Evolutionary conservation across 2,329 filamentous ascomycete genomes (phyloP), one percentile per base, ranked within the genome.

Genomic region (Aspergillus piperis): DNA sequence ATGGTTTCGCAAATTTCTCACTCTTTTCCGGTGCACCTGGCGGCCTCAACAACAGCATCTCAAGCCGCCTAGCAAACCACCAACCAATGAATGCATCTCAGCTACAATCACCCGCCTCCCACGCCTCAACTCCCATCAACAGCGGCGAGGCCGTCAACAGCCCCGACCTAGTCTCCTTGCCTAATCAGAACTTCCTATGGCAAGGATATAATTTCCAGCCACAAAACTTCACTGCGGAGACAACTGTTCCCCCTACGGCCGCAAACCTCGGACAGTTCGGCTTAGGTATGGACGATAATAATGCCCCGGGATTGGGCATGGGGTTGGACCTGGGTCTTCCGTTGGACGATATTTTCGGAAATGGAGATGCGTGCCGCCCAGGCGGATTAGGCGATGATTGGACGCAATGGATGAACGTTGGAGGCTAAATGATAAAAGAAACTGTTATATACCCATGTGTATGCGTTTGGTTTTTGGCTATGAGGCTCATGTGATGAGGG

Each of bases 341-440:
- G 10, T 68, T 77, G 56, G 77, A 78, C 48, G 76, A 80, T 57
- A 65, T 79, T n/a, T 77, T 78, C 39, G 77, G 77, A 27, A 78
- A 71, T 59, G 67, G 68, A 23, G 70, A 69, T 13, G 57, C 61
- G 10, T 69, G 60, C 62, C 68, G 68, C 53, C 64, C 68, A 23
- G 67, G 67, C 30, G 66, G 62, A 30, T 62, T 67, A 39, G 54
- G 66, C 53, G 74, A 71, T 59, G 75, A 77, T 19, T 78, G 75
- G 75, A 68, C 68, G 27, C 72, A 75, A 59, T 78, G 75, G 74
- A 77, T 75, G 73, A 75, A 76, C 60, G 63, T 67, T 3, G 70
- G 68, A 10, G 57, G 56, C 36, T 62, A 53, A 39, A 53, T 27
- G 36, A 39, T 38, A 7, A 44, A 23, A 21, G 7, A 25, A 13